Evolutionary conservation across 75 land plant genomes (phyloP).

Genomic region (Sequoia sempervirens): DNA sequence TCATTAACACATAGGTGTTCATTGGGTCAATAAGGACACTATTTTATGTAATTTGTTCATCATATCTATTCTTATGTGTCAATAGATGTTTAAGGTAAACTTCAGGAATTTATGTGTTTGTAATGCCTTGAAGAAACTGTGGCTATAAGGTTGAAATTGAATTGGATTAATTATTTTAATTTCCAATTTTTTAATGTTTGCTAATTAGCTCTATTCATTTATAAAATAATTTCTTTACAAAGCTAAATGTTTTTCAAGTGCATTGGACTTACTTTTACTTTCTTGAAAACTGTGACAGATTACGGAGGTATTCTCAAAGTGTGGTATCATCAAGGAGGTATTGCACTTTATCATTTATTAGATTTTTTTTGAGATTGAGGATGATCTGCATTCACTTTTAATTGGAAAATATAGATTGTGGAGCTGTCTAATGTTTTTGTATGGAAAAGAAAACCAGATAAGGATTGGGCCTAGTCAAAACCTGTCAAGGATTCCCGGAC

Average conservation of each 20-base stretch:
- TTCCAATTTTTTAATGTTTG: not conserved
- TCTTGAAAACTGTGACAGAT: conserved; percentile 40
- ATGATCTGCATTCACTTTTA: not conserved
- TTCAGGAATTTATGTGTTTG: not conserved
- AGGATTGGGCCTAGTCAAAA: not conserved
- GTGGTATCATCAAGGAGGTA: conserved; percentile 97
- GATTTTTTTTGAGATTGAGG: not conserved
- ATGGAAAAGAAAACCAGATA: not conserved
- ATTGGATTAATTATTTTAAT: not conserved
- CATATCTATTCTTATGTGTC: not conserved
- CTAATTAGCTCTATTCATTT: not conserved
- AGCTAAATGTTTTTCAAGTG: not conserved
- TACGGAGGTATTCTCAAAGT: conserved; percentile 88
- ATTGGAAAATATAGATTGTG: not conserved
- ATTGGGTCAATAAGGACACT: not conserved
- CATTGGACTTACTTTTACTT: not conserved
- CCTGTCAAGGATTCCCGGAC: not conserved
- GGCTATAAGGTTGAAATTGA: not conserved
- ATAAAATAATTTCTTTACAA: not conserved
- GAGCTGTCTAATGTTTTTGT: not conserved
- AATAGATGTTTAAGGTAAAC: not conserved
- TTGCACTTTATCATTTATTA: not conserved
- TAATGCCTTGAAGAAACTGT: not conserved
- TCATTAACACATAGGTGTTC: not conserved
- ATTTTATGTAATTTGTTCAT: not conserved